Conservation (phyloP, 2,329 filamentous ascomycete genomes). For the Chaetomium sp. region DNA sequence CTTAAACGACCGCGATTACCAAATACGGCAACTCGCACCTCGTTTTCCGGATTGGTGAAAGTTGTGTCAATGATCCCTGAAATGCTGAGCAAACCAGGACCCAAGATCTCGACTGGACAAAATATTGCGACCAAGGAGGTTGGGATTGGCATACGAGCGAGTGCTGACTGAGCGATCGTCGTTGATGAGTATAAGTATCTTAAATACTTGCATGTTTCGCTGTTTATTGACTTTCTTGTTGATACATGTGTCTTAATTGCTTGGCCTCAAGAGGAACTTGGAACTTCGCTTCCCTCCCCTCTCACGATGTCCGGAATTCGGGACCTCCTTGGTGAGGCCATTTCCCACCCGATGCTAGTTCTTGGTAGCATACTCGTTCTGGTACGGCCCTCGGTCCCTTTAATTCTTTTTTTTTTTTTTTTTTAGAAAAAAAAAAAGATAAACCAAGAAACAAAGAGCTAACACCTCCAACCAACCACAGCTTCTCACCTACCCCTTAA, state of each 20-base stretch:
- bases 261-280: neutral
- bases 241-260: neutral
- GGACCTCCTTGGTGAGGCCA: neutral
- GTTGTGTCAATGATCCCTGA: neutral
- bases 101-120: too few species aligned
- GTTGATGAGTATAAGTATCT: too few species aligned
- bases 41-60: neutral
- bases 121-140: too few species aligned
- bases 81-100: neutral
- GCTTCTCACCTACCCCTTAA: slow-evolving; percentile 7
- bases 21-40: neutral
- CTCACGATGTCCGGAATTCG: neutral
- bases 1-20: too few species aligned
- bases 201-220: too few species aligned
- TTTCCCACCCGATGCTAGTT: neutral
- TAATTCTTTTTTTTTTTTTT: neutral
- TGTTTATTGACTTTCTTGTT: neutral
- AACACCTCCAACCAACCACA: neutral
- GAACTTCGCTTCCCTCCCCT: neutral
- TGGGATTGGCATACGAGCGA: too few species aligned
- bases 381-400: neutral
- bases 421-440: neutral
- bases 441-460: neutral
- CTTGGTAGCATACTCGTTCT: neutral
- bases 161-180: too few species aligned